phyloP scores from a whole-genome alignment of 345 rosid species.

The Lepidium sativum region DNA sequence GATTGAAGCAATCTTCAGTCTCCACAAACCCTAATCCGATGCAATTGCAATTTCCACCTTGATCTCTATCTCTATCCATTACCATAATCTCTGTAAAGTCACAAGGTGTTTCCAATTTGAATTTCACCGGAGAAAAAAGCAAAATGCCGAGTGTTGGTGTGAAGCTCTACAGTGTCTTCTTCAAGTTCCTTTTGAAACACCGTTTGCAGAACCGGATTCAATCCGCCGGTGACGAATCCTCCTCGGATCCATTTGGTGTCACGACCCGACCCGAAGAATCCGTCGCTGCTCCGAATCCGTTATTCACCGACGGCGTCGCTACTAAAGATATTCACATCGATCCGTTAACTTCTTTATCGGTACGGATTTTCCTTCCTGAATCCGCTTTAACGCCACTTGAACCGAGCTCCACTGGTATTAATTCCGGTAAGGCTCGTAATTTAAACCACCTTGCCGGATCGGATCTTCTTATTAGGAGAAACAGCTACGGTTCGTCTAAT shows the following conservation, averaged over 20 bases:
- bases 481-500: conserved; percentile 41
- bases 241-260: conserved; percentile 52
- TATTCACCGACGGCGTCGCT: conserved; percentile 83
- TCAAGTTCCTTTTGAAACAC: conserved; percentile 80
- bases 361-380: conserved; percentile 88
- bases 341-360: conserved; percentile 66
- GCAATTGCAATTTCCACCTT: not conserved
- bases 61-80: conserved; percentile 7
- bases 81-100: conserved; percentile 8
- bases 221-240: conserved; percentile 30
- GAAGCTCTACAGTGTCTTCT: conserved; percentile 84
- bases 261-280: conserved; percentile 82
- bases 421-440: conserved; percentile 22
- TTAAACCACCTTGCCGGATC: conserved; percentile 22
- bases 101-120: not conserved
- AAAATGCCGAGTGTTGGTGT: conserved; percentile 85
- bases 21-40: conserved; percentile 30
- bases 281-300: conserved; percentile 59
- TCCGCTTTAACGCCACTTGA: conserved; percentile 66
- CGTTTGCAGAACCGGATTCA: conserved; percentile 78
- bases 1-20: conserved; percentile 29
- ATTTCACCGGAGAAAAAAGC: not conserved
- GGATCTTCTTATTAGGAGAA: conserved; percentile 36
- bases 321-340: conserved; percentile 95
- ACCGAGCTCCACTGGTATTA: conserved; percentile 19